These are phyloP conservation scores for Striga hermonthica DNA, from an alignment of 305 asterid genomes.

Conservation along the genomic window DNA sequence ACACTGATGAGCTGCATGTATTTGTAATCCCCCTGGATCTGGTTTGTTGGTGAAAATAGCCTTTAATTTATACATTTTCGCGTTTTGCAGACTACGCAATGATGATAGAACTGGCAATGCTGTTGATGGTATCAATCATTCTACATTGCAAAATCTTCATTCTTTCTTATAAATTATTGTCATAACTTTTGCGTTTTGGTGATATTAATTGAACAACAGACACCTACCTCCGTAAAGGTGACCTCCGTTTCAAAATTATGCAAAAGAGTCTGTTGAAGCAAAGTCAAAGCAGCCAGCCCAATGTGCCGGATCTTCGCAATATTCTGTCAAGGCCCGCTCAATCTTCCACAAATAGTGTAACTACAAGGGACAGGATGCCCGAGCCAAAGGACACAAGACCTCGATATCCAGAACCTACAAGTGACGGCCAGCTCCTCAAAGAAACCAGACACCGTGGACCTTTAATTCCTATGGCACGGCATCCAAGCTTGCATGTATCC, in stretches of 20 bases:
- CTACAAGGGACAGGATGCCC: slow-evolving; percentile 39
- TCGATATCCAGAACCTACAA: slow-evolving; percentile 36
- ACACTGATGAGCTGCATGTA: background rate
- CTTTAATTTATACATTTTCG: slow-evolving; percentile 18
- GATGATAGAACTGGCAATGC: slow-evolving; percentile 44
- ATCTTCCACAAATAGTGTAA: slow-evolving; percentile 47
- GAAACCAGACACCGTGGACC: slow-evolving; percentile 44
- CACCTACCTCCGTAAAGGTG: slow-evolving; percentile 55
- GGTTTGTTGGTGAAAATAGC: slow-evolving; percentile 14
- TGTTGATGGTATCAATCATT: slow-evolving; percentile 51
- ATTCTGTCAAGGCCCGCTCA: slow-evolving; percentile 82
- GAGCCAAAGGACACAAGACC: slow-evolving; percentile 38
- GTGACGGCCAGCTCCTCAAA: slow-evolving; percentile 32
- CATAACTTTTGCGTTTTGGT: slow-evolving; percentile 10
- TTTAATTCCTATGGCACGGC: slow-evolving; percentile 32
- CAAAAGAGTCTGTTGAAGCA: slow-evolving; percentile 46
- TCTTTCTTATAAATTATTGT: slow-evolving; percentile 28
- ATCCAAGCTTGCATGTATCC: slow-evolving; percentile 34
- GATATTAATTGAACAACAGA: slow-evolving; percentile 43
- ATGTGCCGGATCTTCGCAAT: slow-evolving; percentile 67
- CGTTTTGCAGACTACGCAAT: slow-evolving; percentile 55
- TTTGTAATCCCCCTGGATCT: background rate
- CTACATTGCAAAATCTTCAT: slow-evolving; percentile 23
- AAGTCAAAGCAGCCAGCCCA: slow-evolving; percentile 48
- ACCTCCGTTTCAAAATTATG: slow-evolving; percentile 77